Percentiles rank a stretch among this genome's conserved stretches.
Evolutionary conservation across 495 filamentous ascomycete species (phyloP).

Genomic region (Sabuloglossum arenarium): DNA sequence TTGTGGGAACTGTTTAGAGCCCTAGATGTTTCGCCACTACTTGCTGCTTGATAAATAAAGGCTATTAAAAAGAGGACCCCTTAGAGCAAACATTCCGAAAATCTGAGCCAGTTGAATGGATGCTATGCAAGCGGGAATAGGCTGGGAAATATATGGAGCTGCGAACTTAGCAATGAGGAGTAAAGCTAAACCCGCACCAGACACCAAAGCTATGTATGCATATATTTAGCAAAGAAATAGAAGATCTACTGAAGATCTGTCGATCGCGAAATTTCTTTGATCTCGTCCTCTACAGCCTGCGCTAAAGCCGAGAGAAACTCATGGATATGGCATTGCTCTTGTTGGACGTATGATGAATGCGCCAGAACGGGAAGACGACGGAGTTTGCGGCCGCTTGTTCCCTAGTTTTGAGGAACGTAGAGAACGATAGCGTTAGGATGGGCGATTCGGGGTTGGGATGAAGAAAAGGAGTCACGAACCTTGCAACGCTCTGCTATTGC

Average conservation of each 20-base stretch:
- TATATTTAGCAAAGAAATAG: not conserved
- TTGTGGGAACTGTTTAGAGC: not conserved
- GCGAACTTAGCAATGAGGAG: too few relatives aligned
- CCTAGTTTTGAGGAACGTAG: conserved; percentile 9
- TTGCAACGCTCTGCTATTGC: not conserved
- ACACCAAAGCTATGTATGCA: too few relatives aligned
- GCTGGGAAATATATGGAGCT: not conserved
- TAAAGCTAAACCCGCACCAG: too few relatives aligned
- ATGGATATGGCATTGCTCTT: conserved; percentile 10
- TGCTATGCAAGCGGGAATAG: too few relatives aligned
- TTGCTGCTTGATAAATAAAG: too few relatives aligned
- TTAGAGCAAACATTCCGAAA: too few relatives aligned
- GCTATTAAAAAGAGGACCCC: too few relatives aligned
- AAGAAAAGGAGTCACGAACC: not conserved
- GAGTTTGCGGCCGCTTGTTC: conserved; percentile 17
- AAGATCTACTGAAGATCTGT: not conserved
- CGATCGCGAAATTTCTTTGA: not conserved
- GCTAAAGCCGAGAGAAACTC: conserved; percentile 14
- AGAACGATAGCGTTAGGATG: not conserved
- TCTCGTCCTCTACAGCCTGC: conserved; percentile 8
- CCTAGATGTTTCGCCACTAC: not conserved
- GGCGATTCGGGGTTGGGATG: too few relatives aligned
- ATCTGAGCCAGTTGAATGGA: too few relatives aligned
- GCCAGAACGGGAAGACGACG: conserved; percentile 17
- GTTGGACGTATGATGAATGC: conserved; percentile 15